Evolutionary conservation across 305 asterid genomes (phyloP).

Genomic region (Fraxinus baroniana): DNA sequence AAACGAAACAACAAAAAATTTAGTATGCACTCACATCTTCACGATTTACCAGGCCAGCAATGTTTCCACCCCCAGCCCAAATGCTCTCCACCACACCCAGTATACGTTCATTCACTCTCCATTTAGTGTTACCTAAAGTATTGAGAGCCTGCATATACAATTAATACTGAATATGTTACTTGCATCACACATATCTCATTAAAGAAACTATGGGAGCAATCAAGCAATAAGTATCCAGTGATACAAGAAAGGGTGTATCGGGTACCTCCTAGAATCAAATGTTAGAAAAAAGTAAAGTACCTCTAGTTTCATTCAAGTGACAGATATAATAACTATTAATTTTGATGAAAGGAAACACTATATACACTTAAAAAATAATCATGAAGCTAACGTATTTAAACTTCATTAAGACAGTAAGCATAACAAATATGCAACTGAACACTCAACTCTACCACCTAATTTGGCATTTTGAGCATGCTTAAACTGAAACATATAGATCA

Average conservation of each 20-base stretch:
- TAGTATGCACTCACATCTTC: conserved; percentile 59
- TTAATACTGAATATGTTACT: background rate
- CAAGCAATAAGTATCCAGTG: conserved; percentile 17
- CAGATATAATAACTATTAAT: conserved; percentile 4
- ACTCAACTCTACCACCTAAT: conserved; percentile 2
- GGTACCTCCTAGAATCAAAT: conserved; percentile 16
- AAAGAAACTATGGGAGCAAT: background rate
- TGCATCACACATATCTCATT: conserved; percentile 14
- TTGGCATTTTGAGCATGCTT: conserved; percentile 2
- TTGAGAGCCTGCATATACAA: conserved; percentile 71
- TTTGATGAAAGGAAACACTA: background rate
- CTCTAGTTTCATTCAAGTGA: conserved; percentile 3
- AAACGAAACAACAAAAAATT: conserved; percentile 9
- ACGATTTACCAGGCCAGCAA: conserved; percentile 85
- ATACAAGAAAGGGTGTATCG: conserved; percentile 11
- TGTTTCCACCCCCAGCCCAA: conserved; percentile 86
- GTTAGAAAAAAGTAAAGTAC: conserved; percentile 2
- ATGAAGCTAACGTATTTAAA: conserved; percentile 15
- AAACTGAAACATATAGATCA: conserved; percentile 7
- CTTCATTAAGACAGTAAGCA: conserved; percentile 2
- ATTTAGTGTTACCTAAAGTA: conserved; percentile 84
- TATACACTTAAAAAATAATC: conserved; percentile 6
- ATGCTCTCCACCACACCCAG: conserved; percentile 75
- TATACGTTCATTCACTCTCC: conserved; percentile 82
- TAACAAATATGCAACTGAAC: background rate